phyloP scores from a whole-genome alignment of 208 protist species.

The Trypanosoma caninum region DNA sequence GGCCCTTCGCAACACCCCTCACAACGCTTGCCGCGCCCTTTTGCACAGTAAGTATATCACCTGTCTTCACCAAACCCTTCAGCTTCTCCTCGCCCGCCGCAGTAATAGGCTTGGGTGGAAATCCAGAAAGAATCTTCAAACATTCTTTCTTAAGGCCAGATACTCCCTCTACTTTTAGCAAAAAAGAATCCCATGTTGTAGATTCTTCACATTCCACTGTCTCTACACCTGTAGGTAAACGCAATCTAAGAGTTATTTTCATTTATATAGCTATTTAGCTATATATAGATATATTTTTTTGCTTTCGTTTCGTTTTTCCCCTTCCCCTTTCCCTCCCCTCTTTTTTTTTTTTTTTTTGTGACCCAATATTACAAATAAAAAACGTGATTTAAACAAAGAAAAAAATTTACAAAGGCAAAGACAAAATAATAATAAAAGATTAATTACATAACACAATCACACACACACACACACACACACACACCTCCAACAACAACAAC shows the following conservation, averaged over 20 bases:
- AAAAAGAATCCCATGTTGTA: conserved; percentile 34
- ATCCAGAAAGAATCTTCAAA: conserved; percentile 66
- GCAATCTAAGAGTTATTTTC: conserved; percentile 63
- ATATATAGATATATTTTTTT: not conserved
- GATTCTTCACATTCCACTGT: conserved; percentile 36
- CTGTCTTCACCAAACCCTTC: conserved; percentile 31
- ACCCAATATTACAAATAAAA: too few species aligned
- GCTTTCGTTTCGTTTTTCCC: too few species aligned
- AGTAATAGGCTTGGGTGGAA: conserved; percentile 71
- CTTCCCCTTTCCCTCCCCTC: too few species aligned
- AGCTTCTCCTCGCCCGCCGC: conserved; percentile 30
- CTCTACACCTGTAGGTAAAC: conserved; percentile 43
- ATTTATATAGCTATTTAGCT: too few species aligned
- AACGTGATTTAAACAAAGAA: too few species aligned
- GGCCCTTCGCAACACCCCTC: conserved; percentile 45
- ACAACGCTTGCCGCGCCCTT: conserved; percentile 68
- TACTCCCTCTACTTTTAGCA: conserved; percentile 28
- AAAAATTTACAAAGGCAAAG: too few species aligned
- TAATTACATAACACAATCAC: not conserved
- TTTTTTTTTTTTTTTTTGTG: too few species aligned
- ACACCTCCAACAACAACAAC: conserved; percentile 10
- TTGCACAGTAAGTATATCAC: conserved; percentile 79
- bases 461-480: not conserved
- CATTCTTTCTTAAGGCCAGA: conserved; percentile 34
- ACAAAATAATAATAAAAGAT: too few species aligned